Evolutionary conservation across 495 filamentous ascomycete species (phyloP), one percentile per base, ranked within the genome.

Genomic region (Wilcoxina mikolae): DNA sequence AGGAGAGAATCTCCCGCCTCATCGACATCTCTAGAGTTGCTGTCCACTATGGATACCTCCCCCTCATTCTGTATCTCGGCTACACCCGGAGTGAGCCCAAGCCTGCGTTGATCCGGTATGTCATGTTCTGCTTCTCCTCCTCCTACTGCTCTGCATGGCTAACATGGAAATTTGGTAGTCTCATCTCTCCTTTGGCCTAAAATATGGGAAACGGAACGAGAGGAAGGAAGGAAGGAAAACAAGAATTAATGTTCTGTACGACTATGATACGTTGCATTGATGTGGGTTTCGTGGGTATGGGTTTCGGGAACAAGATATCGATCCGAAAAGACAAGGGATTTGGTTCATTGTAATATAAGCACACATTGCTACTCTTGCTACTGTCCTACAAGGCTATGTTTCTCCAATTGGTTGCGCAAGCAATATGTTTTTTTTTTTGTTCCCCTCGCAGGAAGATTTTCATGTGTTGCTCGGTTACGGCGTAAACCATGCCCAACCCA

Each of bases 11-110:
- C 70, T 79, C 86, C 64, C 88, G 85, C 72, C 75, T 95, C 67
- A 87, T 98, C 64, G 91, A 98, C 68, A 73, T 95, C 68, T 93
- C 87, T 51, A 79, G 90, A 56, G 80, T 96, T 59, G 87, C 86
- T n/a, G 84, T 98, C 67, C 91, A 98, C 74, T 98, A 96, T 74
- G 91, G 91, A 69, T 98, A 95, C 68, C 77, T 98, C 44, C 91
- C 91, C 67, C 72, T 98, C 71, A 93, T 98, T 68, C 75, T 98
- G 70, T 98, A 95, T 71, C 83, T 98, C 60, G 91, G 91, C 58
- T 98, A 94, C 73, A 90, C 89, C 41, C 81, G 84, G 66, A 95
- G 89, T 74, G 82, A 87, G 62, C 91, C 91, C 20, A 79, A 82
- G 67, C 91, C 91, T 17, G 82, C 86, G n/a, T 68, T 96, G 64